Evolutionary conservation across 306 rosid species (phyloP).

Genomic region (Sindora glabra): DNA sequence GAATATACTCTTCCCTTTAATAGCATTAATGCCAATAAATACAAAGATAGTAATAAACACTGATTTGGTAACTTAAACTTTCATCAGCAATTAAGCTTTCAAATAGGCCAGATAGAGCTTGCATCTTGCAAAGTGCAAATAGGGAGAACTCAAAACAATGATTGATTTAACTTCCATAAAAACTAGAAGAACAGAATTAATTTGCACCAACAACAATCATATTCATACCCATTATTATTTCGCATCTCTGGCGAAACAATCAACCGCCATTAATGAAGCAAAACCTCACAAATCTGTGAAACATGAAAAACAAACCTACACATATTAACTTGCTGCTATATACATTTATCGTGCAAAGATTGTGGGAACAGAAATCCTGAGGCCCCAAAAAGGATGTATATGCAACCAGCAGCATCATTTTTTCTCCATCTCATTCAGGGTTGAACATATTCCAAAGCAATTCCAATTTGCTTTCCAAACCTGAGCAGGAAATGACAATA

Average conservation of each 20-base stretch:
- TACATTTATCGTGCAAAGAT: conserved; percentile 39
- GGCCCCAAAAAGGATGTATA: conserved; percentile 24
- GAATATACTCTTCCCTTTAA: too few species aligned
- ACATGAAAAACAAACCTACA: conserved; percentile 2
- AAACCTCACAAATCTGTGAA: conserved; percentile 21
- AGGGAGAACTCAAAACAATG: too few species aligned
- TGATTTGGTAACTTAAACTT: too few species aligned
- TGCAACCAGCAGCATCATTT: conserved; percentile 23
- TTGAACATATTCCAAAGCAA: conserved; percentile 18
- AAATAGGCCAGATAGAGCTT: too few species aligned
- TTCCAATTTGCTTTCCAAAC: conserved; percentile 19
- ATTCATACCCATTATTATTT: conserved; percentile 9
- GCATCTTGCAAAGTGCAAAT: too few species aligned
- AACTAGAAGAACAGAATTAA: conserved; percentile 12
- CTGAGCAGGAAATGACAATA: conserved; percentile 16
- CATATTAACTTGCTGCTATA: conserved; percentile 32
- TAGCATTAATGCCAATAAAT: too few species aligned
- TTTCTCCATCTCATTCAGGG: conserved; percentile 12
- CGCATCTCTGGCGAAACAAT: background rate
- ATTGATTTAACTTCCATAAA: conserved; percentile 16
- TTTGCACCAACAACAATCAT: conserved; percentile 13
- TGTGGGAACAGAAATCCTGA: conserved; percentile 22
- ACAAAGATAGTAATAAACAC: too few species aligned
- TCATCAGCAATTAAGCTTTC: too few species aligned
- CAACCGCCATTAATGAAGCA: background rate